Base-by-base conservation (phyloP, 106 monocot genomes). In the Ottelia alismoides region DNA sequence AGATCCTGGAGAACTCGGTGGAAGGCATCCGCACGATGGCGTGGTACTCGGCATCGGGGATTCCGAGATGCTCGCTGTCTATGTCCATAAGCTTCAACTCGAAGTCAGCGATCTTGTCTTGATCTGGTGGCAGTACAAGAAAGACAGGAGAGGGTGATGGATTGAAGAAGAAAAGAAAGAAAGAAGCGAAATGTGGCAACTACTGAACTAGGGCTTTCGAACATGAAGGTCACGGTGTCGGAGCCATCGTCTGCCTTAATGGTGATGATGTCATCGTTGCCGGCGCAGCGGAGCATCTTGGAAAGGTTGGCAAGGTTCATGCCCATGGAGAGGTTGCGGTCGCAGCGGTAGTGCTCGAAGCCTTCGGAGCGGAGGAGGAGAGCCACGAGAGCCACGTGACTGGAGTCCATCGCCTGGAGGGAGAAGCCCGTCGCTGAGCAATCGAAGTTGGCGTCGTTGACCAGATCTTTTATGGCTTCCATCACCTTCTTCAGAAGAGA, bases 1-100 rank as follows among this genome's bases (percentile, higher is more conserved):
- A 83, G 25, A 88, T 88, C 64, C 88, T 69, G 3, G 73, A 55
- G 58, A 88, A 88, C 51, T 88, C 88, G 0, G 79, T 2, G 14
- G 88, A 76, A 22, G 88, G 88, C 88, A 88, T 88, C 25, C 70
- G 69, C 2, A 88, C 83, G 47, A 79, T 88, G 19, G 88, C 88
- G 25, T 83, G 79, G 50, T 88, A 88, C 47, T 88, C 88, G 0
- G 88, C 76, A 5, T 88, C 88, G 18, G 88, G 88, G 29, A 88
- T 88, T 30, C 83, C 88, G 11, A 88, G 76, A 61, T 83, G 88
- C 62, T 83, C 88, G 23, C 88, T 83, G 40, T 88, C 88, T 10
- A 88, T 83, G 61, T 88, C 88, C 88, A 88, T 88, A 2, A 88
- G 74, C 79, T 88, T 88, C 88, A 88, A 79, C 76, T 88, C 88